Base-by-base conservation (phyloP, 2,329 filamentous ascomycete genomes). In the Fusarium abutilonis region DNA sequence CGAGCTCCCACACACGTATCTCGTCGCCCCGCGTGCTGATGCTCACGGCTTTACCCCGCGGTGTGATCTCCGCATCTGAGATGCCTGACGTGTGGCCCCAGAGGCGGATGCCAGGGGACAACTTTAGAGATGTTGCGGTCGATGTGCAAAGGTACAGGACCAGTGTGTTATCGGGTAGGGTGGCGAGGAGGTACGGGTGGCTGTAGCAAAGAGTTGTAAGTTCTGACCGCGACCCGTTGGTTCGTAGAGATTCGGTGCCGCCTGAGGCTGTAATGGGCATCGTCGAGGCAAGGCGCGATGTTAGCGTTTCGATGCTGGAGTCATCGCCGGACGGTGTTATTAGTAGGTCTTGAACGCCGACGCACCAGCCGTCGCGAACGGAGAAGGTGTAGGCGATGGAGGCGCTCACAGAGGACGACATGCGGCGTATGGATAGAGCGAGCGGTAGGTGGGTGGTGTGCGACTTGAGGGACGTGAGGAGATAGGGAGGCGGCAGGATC, bases 71-170 rank as follows among this genome's bases (percentile, higher is more conserved):
- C 8, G 91, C 92, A 29, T 91, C 89, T 44, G 91, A 92, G 31
- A 97, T 92, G 4, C 91, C 91, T 2, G 93, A 96, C 0, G 93
- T 97, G 72, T 97, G 93, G 8, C 93, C 93, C 91, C 92, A 97
- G 6, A 97, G 84, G 26, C 92, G 84, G 63, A 88, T 89, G 1
- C 90, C 91, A 0, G 86, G 78, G 34, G 90, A 89, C 52, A 97
- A 88, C 1, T 84, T 85, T 2, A 97, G 80, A 0, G 81, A 78
- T 0, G 85, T 82, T 2, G 85, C 78, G 4, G 85, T 91, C 0
- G 92, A 94, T 4, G 86, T 92, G 67, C 94, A 91, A 29, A 96
- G 82, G 71, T 95, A 90, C 31, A 96, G 80, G 2, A 92, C 88
- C 23, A 97, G 79, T 0, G 93, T 97, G 72, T 97, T 97, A 75